A percentile compares a stretch with the other conserved stretches of the same genome.
Evolutionary conservation across 768 basidiomycete genomes (phyloP).

Genomic region (Mycena filopes): DNA sequence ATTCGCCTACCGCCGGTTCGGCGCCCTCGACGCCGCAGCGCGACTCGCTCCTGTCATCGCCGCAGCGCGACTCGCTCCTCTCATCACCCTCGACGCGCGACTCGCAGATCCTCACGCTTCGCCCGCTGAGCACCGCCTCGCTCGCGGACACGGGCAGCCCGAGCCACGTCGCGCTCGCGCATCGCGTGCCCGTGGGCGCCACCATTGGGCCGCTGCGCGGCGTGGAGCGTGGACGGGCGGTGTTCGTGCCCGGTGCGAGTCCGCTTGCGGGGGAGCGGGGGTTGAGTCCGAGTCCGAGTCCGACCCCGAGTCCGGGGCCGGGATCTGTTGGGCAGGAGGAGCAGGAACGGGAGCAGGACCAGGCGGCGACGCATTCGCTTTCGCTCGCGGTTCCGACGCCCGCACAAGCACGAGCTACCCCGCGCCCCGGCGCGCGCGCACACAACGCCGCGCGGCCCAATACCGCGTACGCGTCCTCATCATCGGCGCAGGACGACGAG

Average conservation of each 20-base stretch:
- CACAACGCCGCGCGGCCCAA: neutral
- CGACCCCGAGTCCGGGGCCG: neutral
- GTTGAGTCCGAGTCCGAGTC: neutral
- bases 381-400: too few species aligned
- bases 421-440: neutral
- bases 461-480: neutral
- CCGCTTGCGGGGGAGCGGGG: neutral
- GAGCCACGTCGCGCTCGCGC: slow-evolving; percentile 47
- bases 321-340: too few species aligned
- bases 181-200: slow-evolving; percentile 46
- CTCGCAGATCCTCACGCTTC: slow-evolving; percentile 20
- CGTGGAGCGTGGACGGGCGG: slow-evolving; percentile 49
- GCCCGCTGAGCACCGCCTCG: slow-evolving; percentile 43
- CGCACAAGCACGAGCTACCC: neutral
- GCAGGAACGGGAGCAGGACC: neutral
- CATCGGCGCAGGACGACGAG: neutral
- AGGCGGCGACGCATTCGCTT: too few species aligned
- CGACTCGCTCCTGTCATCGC: slow-evolving; percentile 1
- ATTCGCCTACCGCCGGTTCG: neutral
- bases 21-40: neutral
- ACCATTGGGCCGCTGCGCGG: neutral
- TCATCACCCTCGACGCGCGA: slow-evolving; percentile 15
- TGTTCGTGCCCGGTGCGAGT: slow-evolving; percentile 42
- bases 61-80: slow-evolving; percentile 11
- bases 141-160: slow-evolving; percentile 47